Percentiles rank a stretch among this genome's conserved stretches.
These are phyloP conservation scores for Phaeosphaeriaceae sp. DNA, from an alignment of 2,329 filamentous ascomycete genomes.

Conservation along the genomic window DNA sequence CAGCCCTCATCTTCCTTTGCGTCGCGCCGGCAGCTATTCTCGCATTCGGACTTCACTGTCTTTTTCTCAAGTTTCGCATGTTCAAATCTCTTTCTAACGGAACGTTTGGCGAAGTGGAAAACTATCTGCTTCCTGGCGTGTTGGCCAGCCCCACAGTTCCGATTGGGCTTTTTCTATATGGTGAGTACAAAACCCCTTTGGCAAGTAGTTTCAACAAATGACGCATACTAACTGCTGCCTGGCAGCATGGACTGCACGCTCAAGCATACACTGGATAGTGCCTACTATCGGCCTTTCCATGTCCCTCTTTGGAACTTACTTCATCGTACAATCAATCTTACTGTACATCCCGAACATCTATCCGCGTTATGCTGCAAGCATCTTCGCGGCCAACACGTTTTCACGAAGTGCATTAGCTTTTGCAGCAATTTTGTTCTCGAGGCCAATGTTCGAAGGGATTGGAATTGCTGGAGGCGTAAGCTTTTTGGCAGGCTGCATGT, in stretches of 20 bases:
- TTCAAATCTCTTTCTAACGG: conserved; percentile 62
- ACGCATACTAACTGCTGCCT: too few species aligned
- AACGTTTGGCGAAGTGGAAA: conserved; percentile 74
- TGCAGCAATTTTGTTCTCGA: conserved; percentile 64
- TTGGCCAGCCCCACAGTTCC: conserved; percentile 61
- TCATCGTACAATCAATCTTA: conserved; percentile 56
- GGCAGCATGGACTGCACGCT: conserved; percentile 66
- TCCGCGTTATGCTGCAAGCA: conserved; percentile 54
- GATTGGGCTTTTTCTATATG: conserved; percentile 67
- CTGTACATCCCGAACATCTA: conserved; percentile 71
- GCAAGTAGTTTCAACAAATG: too few species aligned
- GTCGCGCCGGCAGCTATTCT: conserved; percentile 73
- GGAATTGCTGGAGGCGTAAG: conserved; percentile 64
- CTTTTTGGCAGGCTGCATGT: conserved; percentile 58
- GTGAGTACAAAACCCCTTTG: too few species aligned
- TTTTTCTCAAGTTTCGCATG: conserved; percentile 79
- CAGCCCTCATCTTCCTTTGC: conserved; percentile 84
- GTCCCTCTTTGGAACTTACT: conserved; percentile 51
- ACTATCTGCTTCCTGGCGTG: conserved; percentile 73
- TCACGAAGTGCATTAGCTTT: conserved; percentile 63
- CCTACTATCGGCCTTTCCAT: conserved; percentile 60
- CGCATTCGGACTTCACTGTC: conserved; percentile 69
- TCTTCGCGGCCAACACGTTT: conserved; percentile 68
- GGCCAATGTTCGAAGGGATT: conserved; percentile 64
- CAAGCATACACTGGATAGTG: conserved; percentile 62